Evolutionary conservation across 2,329 filamentous ascomycete genomes (phyloP), one percentile per base, ranked within the genome.

Genomic region (Paraphaeosphaeria minitans): DNA sequence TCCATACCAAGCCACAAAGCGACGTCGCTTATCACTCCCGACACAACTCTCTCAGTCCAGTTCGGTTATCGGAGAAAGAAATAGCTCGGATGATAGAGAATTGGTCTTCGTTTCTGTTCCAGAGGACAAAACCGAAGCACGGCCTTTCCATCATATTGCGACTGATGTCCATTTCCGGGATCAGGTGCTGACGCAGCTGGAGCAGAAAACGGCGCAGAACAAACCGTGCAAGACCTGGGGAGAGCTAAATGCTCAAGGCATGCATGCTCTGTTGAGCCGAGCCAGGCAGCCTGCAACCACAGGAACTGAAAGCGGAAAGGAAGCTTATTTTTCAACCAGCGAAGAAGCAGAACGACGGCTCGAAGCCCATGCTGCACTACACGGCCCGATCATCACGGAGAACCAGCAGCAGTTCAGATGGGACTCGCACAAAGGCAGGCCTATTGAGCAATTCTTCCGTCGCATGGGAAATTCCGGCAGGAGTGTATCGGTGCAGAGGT

Each of bases 351-450:
- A 53, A 42, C 42, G 51, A 41, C 46, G 27, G 24, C 60, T 65
- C 21, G 42, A 60, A 48, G 52, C 46, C 39, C 14, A 43, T 41
- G 41, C 19, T 14, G 35, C 39, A 12, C 56, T 63, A 49, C 24
- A 60, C 35, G 55, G 57, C 33, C 60, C 55, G 21, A 57, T 65
- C 33, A 61, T 65, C 37, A 61, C 60, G 8, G 47, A 57, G n/a
- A 46, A 55, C 35, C 54, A 65, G 61, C 56, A 65, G 43, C 56
- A 65, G n/a, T 65, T 65, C 21, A 51, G 51, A 51, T 65, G 57
- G 62, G 54, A n/a, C n/a, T n/a, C n/a, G n/a, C n/a, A 61, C 4
- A 62, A 60, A 51, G 56, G 61, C 37, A 39, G 55, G n/a, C 62
- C 60, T n/a, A 55, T 65, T 12, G 45, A 65, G 29, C 55, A 65